Conservation (phyloP, 139 green algal species). For the Chlamydomonas schloesseri region DNA sequence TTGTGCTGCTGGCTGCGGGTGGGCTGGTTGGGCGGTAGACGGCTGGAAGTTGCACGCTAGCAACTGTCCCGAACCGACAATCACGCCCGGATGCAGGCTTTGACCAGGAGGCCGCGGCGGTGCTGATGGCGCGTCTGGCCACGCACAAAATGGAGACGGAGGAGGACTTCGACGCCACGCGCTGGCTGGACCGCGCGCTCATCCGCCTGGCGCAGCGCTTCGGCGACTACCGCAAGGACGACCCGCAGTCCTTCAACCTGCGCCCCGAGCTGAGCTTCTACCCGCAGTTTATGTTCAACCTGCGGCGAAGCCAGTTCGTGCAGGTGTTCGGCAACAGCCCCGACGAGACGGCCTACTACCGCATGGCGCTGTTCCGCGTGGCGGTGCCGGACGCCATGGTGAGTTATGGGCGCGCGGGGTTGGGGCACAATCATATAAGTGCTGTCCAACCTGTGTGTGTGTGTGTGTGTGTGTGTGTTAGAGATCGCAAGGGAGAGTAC, state of each 20-base stretch:
- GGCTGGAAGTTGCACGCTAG: no score
- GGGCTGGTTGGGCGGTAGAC: no score
- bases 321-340: slow-evolving; percentile 97
- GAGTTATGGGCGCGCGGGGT: no score
- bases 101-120: slow-evolving; percentile 96
- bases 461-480: no score
- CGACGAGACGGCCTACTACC: slow-evolving; percentile 97
- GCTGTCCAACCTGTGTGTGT: no score
- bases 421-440: no score
- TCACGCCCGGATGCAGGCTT: no score
- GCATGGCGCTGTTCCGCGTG: slow-evolving; percentile 90
- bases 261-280: slow-evolving; percentile 90
- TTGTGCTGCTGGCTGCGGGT: no score
- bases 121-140: slow-evolving; percentile 87
- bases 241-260: slow-evolving; percentile 93
- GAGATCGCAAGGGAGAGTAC: no score
- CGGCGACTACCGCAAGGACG: slow-evolving; percentile 85
- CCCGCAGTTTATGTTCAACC: slow-evolving; percentile 99
- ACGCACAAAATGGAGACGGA: slow-evolving; percentile 92
- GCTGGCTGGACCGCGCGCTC: slow-evolving; percentile 92
- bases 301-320: slow-evolving; percentile 94
- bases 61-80: no score
- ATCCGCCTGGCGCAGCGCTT: slow-evolving; percentile 78
- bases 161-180: slow-evolving; percentile 98
- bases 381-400: slow-evolving; percentile 88